Conservation (phyloP, 2,329 filamentous ascomycete species). For the Phaeophleospora eucalypticola region DNA sequence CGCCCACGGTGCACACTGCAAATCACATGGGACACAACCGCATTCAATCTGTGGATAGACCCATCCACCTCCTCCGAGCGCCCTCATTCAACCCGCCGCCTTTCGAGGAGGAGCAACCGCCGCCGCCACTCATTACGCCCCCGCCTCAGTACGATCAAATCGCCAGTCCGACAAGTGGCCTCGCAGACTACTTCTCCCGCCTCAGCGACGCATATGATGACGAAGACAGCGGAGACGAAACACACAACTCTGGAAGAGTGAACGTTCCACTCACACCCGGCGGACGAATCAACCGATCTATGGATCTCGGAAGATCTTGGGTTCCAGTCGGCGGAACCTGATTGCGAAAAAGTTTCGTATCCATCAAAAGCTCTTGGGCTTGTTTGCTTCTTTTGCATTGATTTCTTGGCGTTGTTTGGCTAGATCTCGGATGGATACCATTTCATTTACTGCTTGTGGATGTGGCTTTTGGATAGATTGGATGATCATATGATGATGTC, state of each 20-base stretch:
- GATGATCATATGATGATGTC: no score
- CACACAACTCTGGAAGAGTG: conserved; percentile 34
- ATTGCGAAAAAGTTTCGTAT: no score
- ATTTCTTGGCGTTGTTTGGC: no score
- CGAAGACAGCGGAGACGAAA: conserved; percentile 38
- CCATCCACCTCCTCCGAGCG: conserved; percentile 77
- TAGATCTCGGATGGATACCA: no score
- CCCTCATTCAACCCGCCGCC: conserved; percentile 86
- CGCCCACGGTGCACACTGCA: conserved; percentile 40
- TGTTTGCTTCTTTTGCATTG: no score
- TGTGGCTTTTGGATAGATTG: no score
- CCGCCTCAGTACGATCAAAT: conserved; percentile 81
- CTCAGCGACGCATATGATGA: conserved; percentile 61
- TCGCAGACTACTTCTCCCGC: conserved; percentile 84
- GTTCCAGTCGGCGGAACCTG: conserved; percentile 22
- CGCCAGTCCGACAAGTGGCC: conserved; percentile 63
- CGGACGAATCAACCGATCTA: conserved; percentile 58
- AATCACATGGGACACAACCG: conserved; percentile 32
- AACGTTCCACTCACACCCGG: conserved; percentile 62
- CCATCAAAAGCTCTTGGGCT: no score
- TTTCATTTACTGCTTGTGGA: no score
- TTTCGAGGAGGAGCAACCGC: conserved; percentile 76
- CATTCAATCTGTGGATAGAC: conserved; percentile 48
- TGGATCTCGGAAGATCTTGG: conserved; percentile 57
- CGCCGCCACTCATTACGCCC: conserved; percentile 70